These are phyloP conservation scores for Nymphaea thermarum DNA, from an alignment of 164 flowering plant genomes.

Conservation along the genomic window DNA sequence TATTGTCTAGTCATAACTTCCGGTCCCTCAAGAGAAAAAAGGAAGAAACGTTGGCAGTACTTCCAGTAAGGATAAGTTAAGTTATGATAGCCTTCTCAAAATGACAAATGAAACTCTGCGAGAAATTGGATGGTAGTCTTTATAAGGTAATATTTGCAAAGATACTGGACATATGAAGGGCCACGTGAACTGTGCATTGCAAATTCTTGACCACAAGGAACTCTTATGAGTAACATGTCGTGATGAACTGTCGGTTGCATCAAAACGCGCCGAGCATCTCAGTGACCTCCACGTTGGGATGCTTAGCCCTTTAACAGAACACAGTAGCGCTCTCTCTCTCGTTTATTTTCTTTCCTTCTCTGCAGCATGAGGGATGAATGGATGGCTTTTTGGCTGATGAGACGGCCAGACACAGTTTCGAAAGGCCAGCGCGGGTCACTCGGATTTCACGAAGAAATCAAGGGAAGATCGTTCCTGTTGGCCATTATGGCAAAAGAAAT, in stretches of 20 bases:
- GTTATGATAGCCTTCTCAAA: too few relatives aligned
- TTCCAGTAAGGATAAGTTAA: too few relatives aligned
- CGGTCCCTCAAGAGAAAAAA: too few relatives aligned
- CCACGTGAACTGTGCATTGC: not conserved
- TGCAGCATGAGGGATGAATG: not conserved
- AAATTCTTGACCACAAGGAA: too few relatives aligned
- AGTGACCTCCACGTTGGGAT: not conserved
- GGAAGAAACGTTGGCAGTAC: too few relatives aligned
- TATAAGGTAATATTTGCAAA: too few relatives aligned
- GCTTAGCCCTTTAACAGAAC: not conserved
- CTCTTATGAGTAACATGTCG: too few relatives aligned
- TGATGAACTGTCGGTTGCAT: not conserved
- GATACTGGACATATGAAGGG: not conserved
- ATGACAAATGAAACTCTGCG: too few relatives aligned
- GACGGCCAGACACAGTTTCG: not conserved
- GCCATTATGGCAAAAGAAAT: too few relatives aligned
- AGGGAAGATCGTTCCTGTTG: not conserved
- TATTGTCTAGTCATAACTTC: too few relatives aligned
- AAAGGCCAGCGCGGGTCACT: not conserved
- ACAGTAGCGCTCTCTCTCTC: not conserved
- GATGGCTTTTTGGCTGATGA: not conserved
- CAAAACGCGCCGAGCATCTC: not conserved
- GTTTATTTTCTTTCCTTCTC: too few relatives aligned
- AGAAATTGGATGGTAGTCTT: too few relatives aligned
- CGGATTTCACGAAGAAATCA: not conserved